Conservation (phyloP, 2,329 filamentous ascomycete genomes). For the Cordyceps farinosa region DNA sequence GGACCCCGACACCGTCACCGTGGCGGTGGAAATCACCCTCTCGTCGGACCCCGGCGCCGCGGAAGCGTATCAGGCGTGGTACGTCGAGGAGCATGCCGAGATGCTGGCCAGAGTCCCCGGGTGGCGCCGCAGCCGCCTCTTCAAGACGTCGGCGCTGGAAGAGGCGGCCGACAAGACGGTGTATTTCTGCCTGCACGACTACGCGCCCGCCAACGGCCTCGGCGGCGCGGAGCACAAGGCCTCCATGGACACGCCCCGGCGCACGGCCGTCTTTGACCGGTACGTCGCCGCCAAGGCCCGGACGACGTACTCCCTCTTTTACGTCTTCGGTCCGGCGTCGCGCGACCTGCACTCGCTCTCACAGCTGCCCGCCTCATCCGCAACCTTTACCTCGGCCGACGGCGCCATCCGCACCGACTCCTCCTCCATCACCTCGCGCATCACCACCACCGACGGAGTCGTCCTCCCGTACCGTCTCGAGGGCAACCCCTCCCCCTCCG, state of each 20-base stretch:
- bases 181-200: slow-evolving; percentile 70
- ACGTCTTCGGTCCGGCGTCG: slow-evolving; percentile 73
- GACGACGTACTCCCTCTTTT: slow-evolving; percentile 68
- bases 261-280: slow-evolving; percentile 54
- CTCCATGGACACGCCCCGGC: slow-evolving; percentile 60
- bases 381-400: slow-evolving; percentile 54
- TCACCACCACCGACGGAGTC: slow-evolving; percentile 66
- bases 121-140: slow-evolving; percentile 72
- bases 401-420: slow-evolving; percentile 54
- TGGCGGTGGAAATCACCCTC: slow-evolving; percentile 58
- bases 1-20: slow-evolving; percentile 56
- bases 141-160: slow-evolving; percentile 61
- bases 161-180: slow-evolving; percentile 37
- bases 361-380: slow-evolving; percentile 40
- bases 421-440: slow-evolving; percentile 58
- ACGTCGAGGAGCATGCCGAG: slow-evolving; percentile 68
- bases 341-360: slow-evolving; percentile 62
- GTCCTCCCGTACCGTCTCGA: slow-evolving; percentile 71
- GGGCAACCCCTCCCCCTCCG: slow-evolving; percentile 61
- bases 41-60: slow-evolving; percentile 47
- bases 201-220: slow-evolving; percentile 62
- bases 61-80: slow-evolving; percentile 63
- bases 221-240: slow-evolving; percentile 61
- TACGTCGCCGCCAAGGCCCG: slow-evolving; percentile 55
- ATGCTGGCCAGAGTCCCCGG: slow-evolving; percentile 72